These are phyloP conservation scores for Conticribra guillardii DNA, from an alignment of 108 stramenopile species.

Conservation along the genomic window DNA sequence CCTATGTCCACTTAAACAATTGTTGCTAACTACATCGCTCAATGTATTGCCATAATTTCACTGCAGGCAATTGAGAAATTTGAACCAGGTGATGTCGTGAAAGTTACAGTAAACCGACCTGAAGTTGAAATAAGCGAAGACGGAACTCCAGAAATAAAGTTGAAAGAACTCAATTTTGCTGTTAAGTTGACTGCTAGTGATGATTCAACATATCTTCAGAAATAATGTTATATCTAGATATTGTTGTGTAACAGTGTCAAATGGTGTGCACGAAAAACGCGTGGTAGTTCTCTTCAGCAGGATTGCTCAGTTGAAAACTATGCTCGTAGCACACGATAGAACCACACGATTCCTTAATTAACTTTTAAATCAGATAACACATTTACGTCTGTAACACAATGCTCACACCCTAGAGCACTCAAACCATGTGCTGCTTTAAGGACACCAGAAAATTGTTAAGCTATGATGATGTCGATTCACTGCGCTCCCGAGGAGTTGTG, in stretches of 20 bases:
- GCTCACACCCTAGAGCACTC: too few species aligned
- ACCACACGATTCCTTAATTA: neutral
- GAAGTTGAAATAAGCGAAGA: slow-evolving; percentile 27
- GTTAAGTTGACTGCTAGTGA: slow-evolving; percentile 50
- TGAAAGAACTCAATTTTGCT: slow-evolving; percentile 42
- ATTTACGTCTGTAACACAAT: too few species aligned
- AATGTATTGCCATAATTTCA: neutral
- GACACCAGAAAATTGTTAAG: slow-evolving; percentile 17
- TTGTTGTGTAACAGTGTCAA: too few species aligned
- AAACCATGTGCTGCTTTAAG: neutral
- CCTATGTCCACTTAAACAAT: neutral
- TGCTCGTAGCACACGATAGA: too few species aligned
- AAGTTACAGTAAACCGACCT: slow-evolving; percentile 77
- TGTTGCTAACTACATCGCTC: neutral
- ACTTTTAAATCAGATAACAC: too few species aligned
- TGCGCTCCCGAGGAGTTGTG: slow-evolving; percentile 15
- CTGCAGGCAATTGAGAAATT: slow-evolving; percentile 69
- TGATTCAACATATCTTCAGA: slow-evolving; percentile 38
- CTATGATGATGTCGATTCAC: slow-evolving; percentile 34
- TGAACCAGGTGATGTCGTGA: slow-evolving; percentile 84
- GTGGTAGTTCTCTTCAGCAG: too few species aligned
- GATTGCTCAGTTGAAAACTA: too few species aligned
- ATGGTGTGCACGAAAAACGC: too few species aligned
- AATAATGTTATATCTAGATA: slow-evolving; percentile 8
- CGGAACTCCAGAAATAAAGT: slow-evolving; percentile 32